Conservation (phyloP, 768 basidiomycete species). For the Leccinum subtestaceum region DNA sequence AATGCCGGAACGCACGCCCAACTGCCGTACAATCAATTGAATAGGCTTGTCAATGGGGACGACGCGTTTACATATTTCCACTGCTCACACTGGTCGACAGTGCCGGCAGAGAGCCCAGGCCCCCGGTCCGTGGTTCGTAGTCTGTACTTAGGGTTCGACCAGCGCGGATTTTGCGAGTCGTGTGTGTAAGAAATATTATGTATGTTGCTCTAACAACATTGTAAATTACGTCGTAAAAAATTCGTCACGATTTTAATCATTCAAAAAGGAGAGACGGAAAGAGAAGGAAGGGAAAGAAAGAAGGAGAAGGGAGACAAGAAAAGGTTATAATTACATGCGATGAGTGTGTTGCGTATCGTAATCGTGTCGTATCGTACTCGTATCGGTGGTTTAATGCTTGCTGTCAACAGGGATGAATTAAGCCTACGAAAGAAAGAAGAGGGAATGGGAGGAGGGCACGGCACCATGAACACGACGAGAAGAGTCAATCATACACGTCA, state of each 20-base stretch:
- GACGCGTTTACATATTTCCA: background rate
- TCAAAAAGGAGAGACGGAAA: background rate
- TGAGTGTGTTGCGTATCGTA: conserved; percentile 21
- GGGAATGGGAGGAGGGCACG: conserved; percentile 4
- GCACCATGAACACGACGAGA: conserved; percentile 14
- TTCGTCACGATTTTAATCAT: conserved; percentile 15
- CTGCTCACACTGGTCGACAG: background rate
- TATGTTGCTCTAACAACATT: conserved; percentile 14
- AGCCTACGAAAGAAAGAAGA: conserved; percentile 23
- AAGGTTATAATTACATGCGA: conserved; percentile 30
- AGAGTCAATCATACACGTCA: conserved; percentile 34
- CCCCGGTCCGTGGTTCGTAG: background rate
- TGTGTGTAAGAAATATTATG: conserved; percentile 12
- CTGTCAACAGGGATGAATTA: conserved; percentile 35
- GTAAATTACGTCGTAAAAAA: conserved; percentile 29
- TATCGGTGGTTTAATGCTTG: conserved; percentile 15
- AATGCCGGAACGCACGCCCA: background rate
- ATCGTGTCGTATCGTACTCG: conserved; percentile 22
- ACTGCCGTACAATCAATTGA: background rate
- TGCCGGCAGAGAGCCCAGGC: background rate
- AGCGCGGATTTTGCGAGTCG: background rate
- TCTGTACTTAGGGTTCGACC: background rate
- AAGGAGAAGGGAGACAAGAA: background rate
- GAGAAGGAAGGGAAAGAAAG: background rate
- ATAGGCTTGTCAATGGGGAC: background rate